phyloP scores from a whole-genome alignment of 495 filamentous ascomycete species.

The Acidiella bohemica region DNA sequence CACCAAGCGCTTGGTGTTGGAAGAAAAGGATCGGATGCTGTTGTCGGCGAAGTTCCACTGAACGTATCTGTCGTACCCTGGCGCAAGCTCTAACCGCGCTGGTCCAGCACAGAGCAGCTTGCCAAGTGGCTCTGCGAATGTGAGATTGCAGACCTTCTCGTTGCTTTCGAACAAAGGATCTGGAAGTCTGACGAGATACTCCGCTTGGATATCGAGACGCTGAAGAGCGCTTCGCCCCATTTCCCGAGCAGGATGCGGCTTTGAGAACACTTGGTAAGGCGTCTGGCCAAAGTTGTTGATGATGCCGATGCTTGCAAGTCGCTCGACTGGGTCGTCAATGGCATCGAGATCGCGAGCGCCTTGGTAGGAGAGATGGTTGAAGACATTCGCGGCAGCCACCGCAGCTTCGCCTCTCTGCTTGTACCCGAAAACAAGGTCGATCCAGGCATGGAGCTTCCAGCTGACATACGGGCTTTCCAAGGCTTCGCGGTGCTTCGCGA shows the following conservation, averaged over 20 bases:
- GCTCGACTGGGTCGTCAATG: slow-evolving; percentile 76
- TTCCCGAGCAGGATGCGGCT: slow-evolving; percentile 62
- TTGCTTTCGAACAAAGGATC: slow-evolving; percentile 68
- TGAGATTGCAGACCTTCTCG: slow-evolving; percentile 66
- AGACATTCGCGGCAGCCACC: slow-evolving; percentile 83
- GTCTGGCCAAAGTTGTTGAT: slow-evolving; percentile 99
- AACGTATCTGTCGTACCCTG: slow-evolving; percentile 75
- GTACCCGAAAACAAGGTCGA: slow-evolving; percentile 87
- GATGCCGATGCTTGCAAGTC: slow-evolving; percentile 76
- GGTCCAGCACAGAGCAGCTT: slow-evolving; percentile 72
- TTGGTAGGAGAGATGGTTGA: slow-evolving; percentile 88
- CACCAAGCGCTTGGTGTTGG: slow-evolving; percentile 59
- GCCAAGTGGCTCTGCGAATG: slow-evolving; percentile 66
- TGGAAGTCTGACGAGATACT: slow-evolving; percentile 65
- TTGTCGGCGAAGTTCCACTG: slow-evolving; percentile 95
- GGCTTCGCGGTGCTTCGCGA: slow-evolving; percentile 85
- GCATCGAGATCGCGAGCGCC: slow-evolving; percentile 85
- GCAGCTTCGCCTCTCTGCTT: slow-evolving; percentile 93
- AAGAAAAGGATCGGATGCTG: slow-evolving; percentile 75
- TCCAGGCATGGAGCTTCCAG: slow-evolving; percentile 81
- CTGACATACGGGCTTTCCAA: slow-evolving; percentile 91
- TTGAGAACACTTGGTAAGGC: slow-evolving; percentile 81
- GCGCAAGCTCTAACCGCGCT: slow-evolving; percentile 74
- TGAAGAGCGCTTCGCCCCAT: slow-evolving; percentile 43
- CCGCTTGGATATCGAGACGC: slow-evolving; percentile 64